phyloP scores from a whole-genome alignment of 2,329 filamentous ascomycete genomes.

The Trichoderma harzianum region DNA sequence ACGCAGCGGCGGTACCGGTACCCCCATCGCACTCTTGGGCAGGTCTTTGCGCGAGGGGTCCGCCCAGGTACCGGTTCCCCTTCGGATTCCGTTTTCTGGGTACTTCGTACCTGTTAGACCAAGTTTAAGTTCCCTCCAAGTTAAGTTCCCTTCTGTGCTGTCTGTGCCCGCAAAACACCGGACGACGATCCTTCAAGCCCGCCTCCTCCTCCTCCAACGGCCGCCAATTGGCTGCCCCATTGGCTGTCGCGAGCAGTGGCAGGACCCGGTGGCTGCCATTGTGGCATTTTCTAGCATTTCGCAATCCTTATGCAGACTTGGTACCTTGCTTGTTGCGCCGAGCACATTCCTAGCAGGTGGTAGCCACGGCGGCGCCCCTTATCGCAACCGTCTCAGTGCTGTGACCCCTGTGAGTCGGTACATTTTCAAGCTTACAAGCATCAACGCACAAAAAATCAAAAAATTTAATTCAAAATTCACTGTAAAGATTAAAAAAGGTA shows the following conservation, averaged over 20 bases:
- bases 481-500: not conserved
- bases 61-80: not conserved
- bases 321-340: not conserved
- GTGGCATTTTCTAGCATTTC: not conserved
- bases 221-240: not conserved
- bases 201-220: not conserved
- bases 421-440: not conserved
- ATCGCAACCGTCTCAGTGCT: not conserved
- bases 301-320: not conserved
- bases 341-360: not conserved
- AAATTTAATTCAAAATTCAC: not conserved
- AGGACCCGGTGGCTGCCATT: not conserved
- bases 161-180: not conserved
- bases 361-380: not conserved
- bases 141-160: too few species aligned
- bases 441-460: not conserved
- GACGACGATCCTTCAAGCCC: not conserved
- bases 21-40: not conserved
- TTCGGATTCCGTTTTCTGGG: not conserved
- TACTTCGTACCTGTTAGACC: not conserved
- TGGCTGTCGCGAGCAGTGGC: not conserved
- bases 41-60: not conserved
- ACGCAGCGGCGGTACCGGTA: conserved; percentile 8
- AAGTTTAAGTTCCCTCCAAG: not conserved
- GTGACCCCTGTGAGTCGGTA: not conserved